Percentiles rank a stretch among this genome's conserved stretches.
Evolutionary conservation across 345 rosid species (phyloP).

Genomic region (Syzygium jambos): DNA sequence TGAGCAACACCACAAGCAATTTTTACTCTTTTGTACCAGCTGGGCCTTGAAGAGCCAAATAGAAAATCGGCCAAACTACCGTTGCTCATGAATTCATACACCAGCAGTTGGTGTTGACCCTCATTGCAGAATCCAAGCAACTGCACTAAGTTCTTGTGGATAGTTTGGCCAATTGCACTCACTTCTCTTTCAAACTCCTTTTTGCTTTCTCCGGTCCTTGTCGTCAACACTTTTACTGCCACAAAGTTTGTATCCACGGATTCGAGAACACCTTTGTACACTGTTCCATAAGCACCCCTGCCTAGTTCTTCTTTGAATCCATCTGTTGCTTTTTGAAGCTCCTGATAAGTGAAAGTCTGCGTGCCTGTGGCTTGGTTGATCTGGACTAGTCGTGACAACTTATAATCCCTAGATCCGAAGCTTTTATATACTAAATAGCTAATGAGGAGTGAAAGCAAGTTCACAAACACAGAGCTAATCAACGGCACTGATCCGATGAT

Average conservation of each 20-base stretch:
- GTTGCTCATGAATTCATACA: slow-evolving; percentile 19
- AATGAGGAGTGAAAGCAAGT: not conserved
- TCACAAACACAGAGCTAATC: not conserved
- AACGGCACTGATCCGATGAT: not conserved
- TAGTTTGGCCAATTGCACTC: slow-evolving; percentile 15
- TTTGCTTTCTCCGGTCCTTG: not conserved
- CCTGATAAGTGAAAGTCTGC: not conserved
- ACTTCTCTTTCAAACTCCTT: slow-evolving; percentile 16
- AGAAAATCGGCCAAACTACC: slow-evolving; percentile 10
- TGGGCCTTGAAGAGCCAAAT: slow-evolving; percentile 1
- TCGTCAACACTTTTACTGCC: slow-evolving; percentile 14
- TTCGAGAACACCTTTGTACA: slow-evolving; percentile 6
- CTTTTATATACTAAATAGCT: not conserved
- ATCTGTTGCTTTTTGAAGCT: not conserved
- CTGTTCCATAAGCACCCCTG: slow-evolving; percentile 14
- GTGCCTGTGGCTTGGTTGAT: not conserved
- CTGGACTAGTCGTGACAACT: too few species aligned
- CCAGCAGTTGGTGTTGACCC: slow-evolving; percentile 8
- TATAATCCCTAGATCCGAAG: not conserved
- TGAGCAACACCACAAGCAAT: slow-evolving; percentile 10
- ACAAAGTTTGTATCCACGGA: not conserved
- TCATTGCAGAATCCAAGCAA: slow-evolving; percentile 19
- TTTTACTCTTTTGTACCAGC: slow-evolving; percentile 7
- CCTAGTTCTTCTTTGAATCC: slow-evolving; percentile 3
- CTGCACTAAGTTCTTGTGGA: slow-evolving; percentile 24